Base-by-base conservation (phyloP, 768 basidiomycete genomes). In the Trametes sanguinea region DNA sequence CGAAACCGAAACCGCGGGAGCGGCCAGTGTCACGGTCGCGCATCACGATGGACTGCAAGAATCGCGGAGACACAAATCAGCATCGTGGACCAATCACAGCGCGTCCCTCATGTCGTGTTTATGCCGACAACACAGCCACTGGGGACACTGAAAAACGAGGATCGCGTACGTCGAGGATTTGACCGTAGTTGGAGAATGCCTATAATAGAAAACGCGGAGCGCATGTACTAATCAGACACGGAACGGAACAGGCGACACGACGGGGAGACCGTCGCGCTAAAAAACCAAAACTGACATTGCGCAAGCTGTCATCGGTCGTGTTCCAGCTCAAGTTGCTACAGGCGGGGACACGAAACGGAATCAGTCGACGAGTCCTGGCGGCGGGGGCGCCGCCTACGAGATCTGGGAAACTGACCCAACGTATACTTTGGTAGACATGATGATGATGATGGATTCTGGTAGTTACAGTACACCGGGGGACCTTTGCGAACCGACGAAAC, bases 21-120 rank as follows among this genome's bases (percentile, higher is more conserved):
- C 95, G 93, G 63, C 93, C 92, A 67, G 96, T 98, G 73, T 97
- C 96, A 74, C 95, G 93, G 80, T 98, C 95, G 80, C 93, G 90
- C 95, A 96, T 96, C 76, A 96, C 94, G 78, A 96, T 94, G 69
- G 90, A 91, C 94, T 97, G 77, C 67, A 77, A 74, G 22, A 22
- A 68, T 67, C 59, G 57, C 57, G 33, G 53, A 60, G 53, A 42
- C 51, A n/a, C 22, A 32, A 11, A 78, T 74, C 69, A 78, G 78
- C 73, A 54, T 54, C 60, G 51, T 27, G 42, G 47, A 32, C 14
- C 37, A 35, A 30, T 17, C 52, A 33, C 32, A 33, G 48, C 7
- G n/a, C 30, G 30, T 51, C 14, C 64, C 63, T 58, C 57, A 60
- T 61, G 60, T 55, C 17, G 43, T 32, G 40, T 40, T 16, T 22